A percentile compares a stretch with the other conserved stretches of the same genome.
Evolutionary conservation across 129 eudicot genomes (phyloP).

Genomic region (Flaveria ramosissima): DNA sequence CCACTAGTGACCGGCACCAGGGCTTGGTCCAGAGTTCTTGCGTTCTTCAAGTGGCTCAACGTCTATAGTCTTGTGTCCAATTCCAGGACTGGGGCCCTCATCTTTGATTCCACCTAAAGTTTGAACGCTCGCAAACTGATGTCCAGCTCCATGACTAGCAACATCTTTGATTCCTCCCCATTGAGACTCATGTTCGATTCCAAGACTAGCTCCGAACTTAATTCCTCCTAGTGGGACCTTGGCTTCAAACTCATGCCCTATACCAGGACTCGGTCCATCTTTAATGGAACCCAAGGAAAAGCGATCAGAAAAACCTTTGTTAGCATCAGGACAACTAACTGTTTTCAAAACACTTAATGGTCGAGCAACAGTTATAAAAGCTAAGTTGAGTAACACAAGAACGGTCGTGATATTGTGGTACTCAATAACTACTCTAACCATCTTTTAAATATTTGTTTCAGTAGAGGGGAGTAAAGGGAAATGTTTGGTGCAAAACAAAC

Average conservation of each 20-base stretch:
- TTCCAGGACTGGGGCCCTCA: conserved; percentile 39
- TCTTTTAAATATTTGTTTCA: conserved; percentile 11
- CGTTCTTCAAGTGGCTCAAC: conserved; percentile 29
- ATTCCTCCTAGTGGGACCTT: conserved; percentile 36
- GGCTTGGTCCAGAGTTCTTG: conserved; percentile 44
- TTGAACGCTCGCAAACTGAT: neutral
- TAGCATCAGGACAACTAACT: conserved; percentile 18
- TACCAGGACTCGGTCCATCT: conserved; percentile 40
- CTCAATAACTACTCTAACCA: conserved; percentile 10
- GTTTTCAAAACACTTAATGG: conserved; percentile 23
- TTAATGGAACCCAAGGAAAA: conserved; percentile 36
- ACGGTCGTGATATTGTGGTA: conserved; percentile 12
- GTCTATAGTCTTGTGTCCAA: conserved; percentile 28
- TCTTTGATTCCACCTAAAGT: conserved; percentile 33
- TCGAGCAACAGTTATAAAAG: conserved; percentile 21
- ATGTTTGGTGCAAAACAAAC: neutral
- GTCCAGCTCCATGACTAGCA: conserved; percentile 6
- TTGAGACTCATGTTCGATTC: conserved; percentile 4
- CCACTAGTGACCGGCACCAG: conserved; percentile 41
- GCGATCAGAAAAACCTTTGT: neutral
- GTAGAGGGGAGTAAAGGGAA: neutral
- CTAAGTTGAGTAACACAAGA: conserved; percentile 31
- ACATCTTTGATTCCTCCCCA: conserved; percentile 16
- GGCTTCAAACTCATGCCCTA: conserved; percentile 31
- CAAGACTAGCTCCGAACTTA: conserved; percentile 30